Base-by-base conservation (phyloP, 148 eudicot species). In the Cornus controversa region DNA sequence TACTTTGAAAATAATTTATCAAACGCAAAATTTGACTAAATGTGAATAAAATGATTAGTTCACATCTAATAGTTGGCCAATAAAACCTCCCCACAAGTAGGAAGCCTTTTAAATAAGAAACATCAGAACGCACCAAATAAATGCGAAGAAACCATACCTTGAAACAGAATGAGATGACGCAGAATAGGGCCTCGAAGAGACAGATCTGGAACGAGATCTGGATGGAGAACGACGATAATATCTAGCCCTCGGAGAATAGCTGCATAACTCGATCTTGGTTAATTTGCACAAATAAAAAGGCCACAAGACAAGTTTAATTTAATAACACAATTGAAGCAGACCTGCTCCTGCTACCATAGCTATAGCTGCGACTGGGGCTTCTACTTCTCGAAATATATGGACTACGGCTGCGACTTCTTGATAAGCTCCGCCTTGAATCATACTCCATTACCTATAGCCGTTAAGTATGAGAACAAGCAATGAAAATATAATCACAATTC, bases 371-470 rank as follows among this genome's bases (percentile, higher is more conserved):
- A 42, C 87, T 84, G 63, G 86, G 72, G 80, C 96, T 93, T 80
- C 92, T 82, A 82, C 94, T 84, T 79, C 94, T 89, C 10, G 97
- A 88, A 77, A 76, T 34, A 42, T 85, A 84, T 40, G 93, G 94
- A 69, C 89, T 83, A 34, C 75, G 75, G 24, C 88, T 89, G 24
- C 83, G 89, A 80, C 92, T 92, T 80, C 96, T 88, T 4, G 94
- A 89, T 80, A 83, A 82, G 78, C 84, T 84, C n/a, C 72, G 78
- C 64, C 85, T 83, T 10, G 74, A 34, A 70, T 84, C 82, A 85
- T 84, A 87, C 66, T 84, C 86, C 78, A 75, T 86, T 77, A 93
- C 98, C 98, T 93, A 62, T 50, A 69, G 66, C 15, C 28, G 37
- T 1, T 28, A 64, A 67, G 45, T 29, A 62, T 25, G 57, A 70